Evolutionary conservation across 1,284 basidiomycete species (phyloP), one percentile per base, ranked within the genome.

Genomic region (Phellopilus nigrolimitatus): DNA sequence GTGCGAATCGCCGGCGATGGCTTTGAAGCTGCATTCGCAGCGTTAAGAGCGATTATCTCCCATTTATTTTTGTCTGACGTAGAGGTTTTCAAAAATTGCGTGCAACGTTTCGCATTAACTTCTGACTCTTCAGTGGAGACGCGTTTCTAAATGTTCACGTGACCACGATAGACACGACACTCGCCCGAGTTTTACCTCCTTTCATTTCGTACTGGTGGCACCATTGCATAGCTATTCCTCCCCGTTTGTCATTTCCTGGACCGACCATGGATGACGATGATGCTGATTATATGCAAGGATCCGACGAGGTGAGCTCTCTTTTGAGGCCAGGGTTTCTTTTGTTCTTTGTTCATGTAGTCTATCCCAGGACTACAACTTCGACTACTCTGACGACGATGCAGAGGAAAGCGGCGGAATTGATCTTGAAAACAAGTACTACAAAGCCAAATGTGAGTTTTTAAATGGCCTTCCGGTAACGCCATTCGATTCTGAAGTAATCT

Each of bases 391-490:
- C 66, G 91, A 88, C 31, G 90, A 89, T 31, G 92, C 78, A 17
- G 80, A 84, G 47, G 87, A 84, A 55, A 78, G 84, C 8, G 90
- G 80, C 36, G 88, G 82, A 53, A 90, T 86, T n/a, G 95, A 97
- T 67, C 83, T 97, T 40, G 97, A 99, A 74, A 99, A 99, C 65
- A 84, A 94, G 79, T 99, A 99, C 71, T 99, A 99, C 70, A 89
- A 87, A 47, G 97, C 97, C 9, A 99, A 99, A 68, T 84, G 92
- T 95, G 60, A 55, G 84, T 66, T 31, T 37, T 3, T 44, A 19
- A 33, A 39, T 47, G 30, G 6, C 27, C 42, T 4, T 17, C 7
- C 13, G 21, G 42, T 46, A 51, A 21, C 34, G 45, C 19, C 2
- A 25, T 27, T 13, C 36, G 15, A 47, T 50, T 22, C 33, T 52